Evolutionary conservation across 1,284 basidiomycete species (phyloP).

Genomic region (Anthracocystis panici-leucophaei): DNA sequence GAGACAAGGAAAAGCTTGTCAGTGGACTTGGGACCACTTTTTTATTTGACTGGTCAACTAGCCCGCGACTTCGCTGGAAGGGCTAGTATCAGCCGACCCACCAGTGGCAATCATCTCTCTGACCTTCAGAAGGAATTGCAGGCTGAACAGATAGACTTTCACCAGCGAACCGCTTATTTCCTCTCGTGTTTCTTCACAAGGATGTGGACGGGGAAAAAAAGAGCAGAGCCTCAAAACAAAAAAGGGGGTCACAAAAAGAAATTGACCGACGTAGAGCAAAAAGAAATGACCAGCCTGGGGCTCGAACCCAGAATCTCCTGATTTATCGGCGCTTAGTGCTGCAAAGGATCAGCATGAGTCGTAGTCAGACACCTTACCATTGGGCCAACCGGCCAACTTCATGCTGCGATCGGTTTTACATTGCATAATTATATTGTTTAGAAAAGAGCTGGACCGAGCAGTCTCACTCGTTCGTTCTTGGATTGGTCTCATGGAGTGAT

Average conservation of each 20-base stretch:
- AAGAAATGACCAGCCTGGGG: constrained; percentile 55
- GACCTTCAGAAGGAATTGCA: too few species aligned
- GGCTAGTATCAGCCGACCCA: too few species aligned
- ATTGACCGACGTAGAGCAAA: background rate
- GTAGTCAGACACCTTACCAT: constrained; percentile 60
- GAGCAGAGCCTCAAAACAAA: background rate
- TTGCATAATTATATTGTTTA: constrained; percentile 5
- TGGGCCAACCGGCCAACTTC: constrained; percentile 52
- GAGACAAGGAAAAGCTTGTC: too few species aligned
- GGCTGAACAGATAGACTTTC: too few species aligned
- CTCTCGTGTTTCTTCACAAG: background rate
- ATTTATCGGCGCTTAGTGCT: constrained; percentile 12
- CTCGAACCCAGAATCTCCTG: constrained; percentile 61
- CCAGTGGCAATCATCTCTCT: too few species aligned
- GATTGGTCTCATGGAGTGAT: too few species aligned
- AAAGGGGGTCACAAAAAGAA: background rate
- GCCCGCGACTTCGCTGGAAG: too few species aligned
- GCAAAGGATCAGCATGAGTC: background rate
- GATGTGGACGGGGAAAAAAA: background rate
- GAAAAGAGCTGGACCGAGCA: too few species aligned
- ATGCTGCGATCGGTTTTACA: background rate
- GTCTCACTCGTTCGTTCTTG: background rate
- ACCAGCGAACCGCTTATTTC: background rate
- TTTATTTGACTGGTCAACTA: too few species aligned
- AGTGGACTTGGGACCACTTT: too few species aligned